Percentiles rank a stretch among this genome's conserved stretches.
phyloP scores from a whole-genome alignment of 179 eudicot species.

The Sideroxylon spinosum region DNA sequence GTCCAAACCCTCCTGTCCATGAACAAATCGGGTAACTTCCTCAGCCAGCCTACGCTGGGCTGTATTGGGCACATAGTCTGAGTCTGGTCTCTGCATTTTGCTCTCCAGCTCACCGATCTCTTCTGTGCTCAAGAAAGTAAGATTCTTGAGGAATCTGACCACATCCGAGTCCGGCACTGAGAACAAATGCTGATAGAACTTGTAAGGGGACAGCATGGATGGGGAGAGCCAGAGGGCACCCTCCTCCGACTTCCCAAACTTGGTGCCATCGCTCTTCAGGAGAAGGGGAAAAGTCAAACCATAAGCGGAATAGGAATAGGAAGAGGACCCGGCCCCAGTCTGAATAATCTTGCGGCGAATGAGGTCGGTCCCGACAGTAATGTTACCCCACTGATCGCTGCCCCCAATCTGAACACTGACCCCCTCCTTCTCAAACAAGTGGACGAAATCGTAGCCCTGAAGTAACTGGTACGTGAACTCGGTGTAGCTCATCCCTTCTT shows the following conservation, averaged over 20 bases:
- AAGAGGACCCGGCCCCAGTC: constrained; percentile 15
- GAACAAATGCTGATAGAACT: constrained; percentile 83
- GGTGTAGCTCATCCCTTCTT: constrained; percentile 78
- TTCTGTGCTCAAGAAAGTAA: constrained; percentile 61
- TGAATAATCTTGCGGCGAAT: constrained; percentile 61
- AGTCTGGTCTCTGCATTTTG: constrained; percentile 42
- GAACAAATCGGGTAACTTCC: constrained; percentile 79
- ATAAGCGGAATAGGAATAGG: constrained; percentile 28
- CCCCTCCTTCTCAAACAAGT: constrained; percentile 48
- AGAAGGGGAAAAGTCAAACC: constrained; percentile 83
- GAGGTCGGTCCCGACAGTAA: constrained; percentile 84
- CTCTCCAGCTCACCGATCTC: constrained; percentile 56
- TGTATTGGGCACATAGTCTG: constrained; percentile 52
- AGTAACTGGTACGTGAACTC: constrained; percentile 83
- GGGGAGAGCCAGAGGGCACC: constrained; percentile 90
- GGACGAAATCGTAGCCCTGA: constrained; percentile 78
- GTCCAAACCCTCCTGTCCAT: constrained; percentile 68
- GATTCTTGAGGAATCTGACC: constrained; percentile 58
- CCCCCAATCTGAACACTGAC: constrained; percentile 81
- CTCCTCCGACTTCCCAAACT: constrained; percentile 83
- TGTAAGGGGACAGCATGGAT: constrained; percentile 59
- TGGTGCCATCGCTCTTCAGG: constrained; percentile 75
- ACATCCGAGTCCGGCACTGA: constrained; percentile 70
- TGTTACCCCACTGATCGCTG: constrained; percentile 95
- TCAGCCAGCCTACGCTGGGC: constrained; percentile 78